These are phyloP conservation scores for Neotropicomus parvogracilis DNA, from an alignment of 1,284 basidiomycete species.

Conservation along the genomic window DNA sequence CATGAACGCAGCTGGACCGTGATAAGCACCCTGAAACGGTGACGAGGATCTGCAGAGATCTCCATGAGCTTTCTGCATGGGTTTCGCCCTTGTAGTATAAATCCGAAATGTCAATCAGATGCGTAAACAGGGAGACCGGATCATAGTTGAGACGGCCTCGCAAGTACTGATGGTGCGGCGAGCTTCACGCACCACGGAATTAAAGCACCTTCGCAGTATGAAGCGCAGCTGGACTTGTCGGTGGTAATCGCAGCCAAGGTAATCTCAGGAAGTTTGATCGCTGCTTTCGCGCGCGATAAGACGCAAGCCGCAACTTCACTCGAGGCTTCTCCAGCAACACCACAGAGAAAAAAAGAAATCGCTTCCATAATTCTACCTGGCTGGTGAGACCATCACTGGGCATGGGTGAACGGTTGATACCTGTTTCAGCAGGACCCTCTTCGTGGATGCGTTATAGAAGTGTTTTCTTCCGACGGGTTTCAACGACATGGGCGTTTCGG, in stretches of 20 bases:
- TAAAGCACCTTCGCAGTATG: slow-evolving; percentile 20
- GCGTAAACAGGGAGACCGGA: slow-evolving; percentile 14
- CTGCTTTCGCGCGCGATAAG: not conserved
- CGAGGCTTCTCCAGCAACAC: too few relatives aligned
- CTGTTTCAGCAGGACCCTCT: slow-evolving; percentile 34
- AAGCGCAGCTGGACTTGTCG: slow-evolving; percentile 9
- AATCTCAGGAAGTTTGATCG: slow-evolving; percentile 10
- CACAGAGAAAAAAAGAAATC: slow-evolving; percentile 6
- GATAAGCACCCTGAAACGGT: slow-evolving; percentile 23
- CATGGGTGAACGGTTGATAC: slow-evolving; percentile 27
- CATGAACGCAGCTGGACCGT: slow-evolving; percentile 18
- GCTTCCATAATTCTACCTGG: slow-evolving; percentile 19
- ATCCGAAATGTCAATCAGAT: slow-evolving; percentile 17
- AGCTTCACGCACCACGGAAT: slow-evolving; percentile 3
- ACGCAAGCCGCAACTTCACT: too few relatives aligned
- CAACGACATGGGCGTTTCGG: slow-evolving; percentile 28
- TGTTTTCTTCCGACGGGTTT: slow-evolving; percentile 31
- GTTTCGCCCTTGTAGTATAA: slow-evolving; percentile 17
- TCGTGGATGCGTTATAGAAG: slow-evolving; percentile 33
- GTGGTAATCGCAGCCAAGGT: not conserved
- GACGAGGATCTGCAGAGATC: slow-evolving; percentile 22
- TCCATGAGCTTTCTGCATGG: slow-evolving; percentile 10
- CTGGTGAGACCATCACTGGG: slow-evolving; percentile 28
- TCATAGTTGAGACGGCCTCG: slow-evolving; percentile 20
- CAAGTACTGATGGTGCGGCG: slow-evolving; percentile 16